phyloP scores from a whole-genome alignment of 306 rosid species.

The Carpinus fangiana region DNA sequence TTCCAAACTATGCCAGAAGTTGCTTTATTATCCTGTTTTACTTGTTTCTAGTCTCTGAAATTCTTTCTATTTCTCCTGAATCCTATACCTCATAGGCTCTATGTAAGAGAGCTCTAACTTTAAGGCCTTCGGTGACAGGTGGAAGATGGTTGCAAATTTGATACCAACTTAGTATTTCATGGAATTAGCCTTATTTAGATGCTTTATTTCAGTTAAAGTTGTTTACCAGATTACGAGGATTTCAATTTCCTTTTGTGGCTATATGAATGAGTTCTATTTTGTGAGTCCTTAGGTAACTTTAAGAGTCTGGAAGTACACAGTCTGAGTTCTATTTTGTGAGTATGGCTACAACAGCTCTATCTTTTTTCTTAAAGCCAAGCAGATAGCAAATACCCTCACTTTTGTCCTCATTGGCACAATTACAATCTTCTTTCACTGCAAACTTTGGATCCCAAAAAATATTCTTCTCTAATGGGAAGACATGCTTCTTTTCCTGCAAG shows the following conservation, averaged over 20 bases:
- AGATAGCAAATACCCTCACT: neutral
- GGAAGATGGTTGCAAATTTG: no score
- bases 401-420: neutral
- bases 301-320: neutral
- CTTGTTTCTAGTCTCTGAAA: neutral
- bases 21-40: neutral
- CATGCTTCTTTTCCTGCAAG: neutral
- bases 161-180: neutral
- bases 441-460: neutral
- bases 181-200: neutral
- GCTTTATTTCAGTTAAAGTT: neutral
- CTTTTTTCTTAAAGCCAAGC: neutral
- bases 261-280: no score
- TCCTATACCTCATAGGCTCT: neutral
- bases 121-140: no score
- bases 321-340: no score
- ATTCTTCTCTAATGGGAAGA: neutral
- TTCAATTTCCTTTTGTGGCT: neutral
- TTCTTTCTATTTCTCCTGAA: neutral
- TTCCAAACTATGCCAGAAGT: neutral
- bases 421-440: neutral
- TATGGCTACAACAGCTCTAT: neutral
- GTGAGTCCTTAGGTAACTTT: no score
- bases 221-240: neutral
- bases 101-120: no score